A percentile compares a stretch with the other conserved stretches of the same genome.
Evolutionary conservation across 257 asterid genomes (phyloP).

Genomic region (Nicotiana benthamiana): DNA sequence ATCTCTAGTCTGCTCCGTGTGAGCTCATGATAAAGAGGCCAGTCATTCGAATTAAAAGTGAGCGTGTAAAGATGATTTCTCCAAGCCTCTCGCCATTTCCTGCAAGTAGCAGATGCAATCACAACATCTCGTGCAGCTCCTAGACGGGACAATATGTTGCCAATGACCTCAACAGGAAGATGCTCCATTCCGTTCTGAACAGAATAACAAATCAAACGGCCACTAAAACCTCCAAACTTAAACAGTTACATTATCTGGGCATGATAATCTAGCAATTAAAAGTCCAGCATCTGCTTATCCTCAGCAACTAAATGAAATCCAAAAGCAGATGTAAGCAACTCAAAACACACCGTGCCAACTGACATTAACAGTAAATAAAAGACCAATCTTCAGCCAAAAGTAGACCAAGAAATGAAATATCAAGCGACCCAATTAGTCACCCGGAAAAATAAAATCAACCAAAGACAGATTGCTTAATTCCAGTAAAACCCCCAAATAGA

Average conservation of each 20-base stretch:
- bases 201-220: background rate
- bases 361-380: constrained; percentile 1
- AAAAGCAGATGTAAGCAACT: background rate
- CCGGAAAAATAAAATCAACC: background rate
- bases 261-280: constrained; percentile 7
- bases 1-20: constrained; percentile 53
- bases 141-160: constrained; percentile 65
- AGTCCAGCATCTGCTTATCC: constrained; percentile 10
- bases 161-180: constrained; percentile 84
- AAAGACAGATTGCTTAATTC: background rate
- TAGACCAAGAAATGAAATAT: background rate
- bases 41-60: constrained; percentile 53
- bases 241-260: constrained; percentile 10
- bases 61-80: constrained; percentile 63
- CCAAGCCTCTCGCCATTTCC: constrained; percentile 77
- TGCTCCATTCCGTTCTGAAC: constrained; percentile 38
- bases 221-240: constrained; percentile 3
- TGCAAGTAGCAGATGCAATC: constrained; percentile 73
- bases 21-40: constrained; percentile 59
- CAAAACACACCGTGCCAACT: background rate
- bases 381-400: constrained; percentile 4
- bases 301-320: constrained; percentile 4
- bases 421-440: background rate
- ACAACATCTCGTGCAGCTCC: constrained; percentile 78
- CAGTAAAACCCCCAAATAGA: background rate